Base-by-base conservation (phyloP, 2,329 filamentous ascomycete species). In the Diplodia scrobiculata region DNA sequence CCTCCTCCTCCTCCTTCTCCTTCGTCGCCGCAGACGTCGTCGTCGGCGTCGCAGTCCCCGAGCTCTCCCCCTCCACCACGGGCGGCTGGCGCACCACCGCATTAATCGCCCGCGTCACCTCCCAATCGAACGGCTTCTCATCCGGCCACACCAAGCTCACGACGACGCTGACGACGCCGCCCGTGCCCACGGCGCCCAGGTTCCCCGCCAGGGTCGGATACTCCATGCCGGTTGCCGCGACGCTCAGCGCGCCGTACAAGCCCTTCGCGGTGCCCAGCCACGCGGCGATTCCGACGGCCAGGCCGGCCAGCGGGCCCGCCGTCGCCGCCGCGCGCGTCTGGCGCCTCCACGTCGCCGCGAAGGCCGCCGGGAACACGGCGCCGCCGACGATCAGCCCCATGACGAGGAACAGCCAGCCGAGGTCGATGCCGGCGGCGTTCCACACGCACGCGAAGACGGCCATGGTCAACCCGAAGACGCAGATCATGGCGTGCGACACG, bases 341-440 rank as follows among this genome's bases (percentile, higher is more conserved):
- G 10, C 77, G 77, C 47, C 77, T 77, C 83, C 83, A 85, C 1
- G 85, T 75, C 19, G 85, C 80, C 0, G 83, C 83, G 62, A 84
- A 84, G 0, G 79, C 77, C 6, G 83, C 84, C 0, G 84, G 83
- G 68, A 85, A 82, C 59, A 84, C 83, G 0, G 82, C 83, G 0
- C 83, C 82, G 45, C 82, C 84, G 0, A 82, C 84, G 13, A 85
- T 69, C 0, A 84, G 81, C 2, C 83, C 81, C 0, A 85, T 78
- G 81, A 85, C 83, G 68, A 85, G 84, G 1, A 84, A 68, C 0
- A 82, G 83, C 84, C 83, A 86, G 0, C 81, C 80, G 0, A 86
- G 76, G 54, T 85, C 81, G 5, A 85, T 80, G 0, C 83, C 53
- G 85, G 84, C 47, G 14, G 36, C 50, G 72, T 85, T 79, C 1